These are phyloP conservation scores for Silene uniflora DNA, from an alignment of 148 eudicot species.

Conservation along the genomic window DNA sequence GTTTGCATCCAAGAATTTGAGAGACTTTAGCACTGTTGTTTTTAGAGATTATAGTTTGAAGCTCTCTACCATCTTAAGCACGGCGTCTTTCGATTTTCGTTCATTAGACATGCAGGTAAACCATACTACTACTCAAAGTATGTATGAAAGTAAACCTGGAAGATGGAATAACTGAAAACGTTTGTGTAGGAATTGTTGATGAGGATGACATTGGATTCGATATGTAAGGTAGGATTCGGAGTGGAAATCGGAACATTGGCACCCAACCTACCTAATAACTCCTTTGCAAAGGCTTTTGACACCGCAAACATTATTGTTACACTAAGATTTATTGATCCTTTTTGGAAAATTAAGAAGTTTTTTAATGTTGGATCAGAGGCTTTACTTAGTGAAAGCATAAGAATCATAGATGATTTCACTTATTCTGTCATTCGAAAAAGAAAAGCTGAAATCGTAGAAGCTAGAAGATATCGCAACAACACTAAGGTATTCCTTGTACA, in stretches of 20 bases:
- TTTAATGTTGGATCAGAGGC: constrained; percentile 83
- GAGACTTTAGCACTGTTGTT: constrained; percentile 94
- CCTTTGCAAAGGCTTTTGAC: constrained; percentile 79
- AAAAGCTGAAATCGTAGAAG: constrained; percentile 61
- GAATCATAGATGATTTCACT: constrained; percentile 72
- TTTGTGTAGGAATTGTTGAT: constrained; percentile 63
- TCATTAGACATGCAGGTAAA: constrained; percentile 82
- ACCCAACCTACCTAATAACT: constrained; percentile 61
- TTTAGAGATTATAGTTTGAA: constrained; percentile 86
- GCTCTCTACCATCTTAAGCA: constrained; percentile 53
- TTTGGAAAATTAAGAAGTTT: constrained; percentile 83
- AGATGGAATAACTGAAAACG: too few species aligned
- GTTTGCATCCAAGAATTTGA: constrained; percentile 91
- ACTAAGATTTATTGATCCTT: constrained; percentile 81
- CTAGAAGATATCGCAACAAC: constrained; percentile 32
- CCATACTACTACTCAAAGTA: too few species aligned
- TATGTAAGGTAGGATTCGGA: constrained; percentile 97
- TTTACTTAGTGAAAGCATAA: constrained; percentile 66
- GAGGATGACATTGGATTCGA: constrained; percentile 97
- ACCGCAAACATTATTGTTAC: constrained; percentile 82
- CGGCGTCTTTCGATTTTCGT: constrained; percentile 43
- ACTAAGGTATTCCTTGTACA: constrained; percentile 38
- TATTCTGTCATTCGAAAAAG: constrained; percentile 77
- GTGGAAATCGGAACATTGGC: constrained; percentile 89
- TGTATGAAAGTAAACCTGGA: too few species aligned